Conservation (phyloP, 139 green algal species). For the Volvox reticuliferus region DNA sequence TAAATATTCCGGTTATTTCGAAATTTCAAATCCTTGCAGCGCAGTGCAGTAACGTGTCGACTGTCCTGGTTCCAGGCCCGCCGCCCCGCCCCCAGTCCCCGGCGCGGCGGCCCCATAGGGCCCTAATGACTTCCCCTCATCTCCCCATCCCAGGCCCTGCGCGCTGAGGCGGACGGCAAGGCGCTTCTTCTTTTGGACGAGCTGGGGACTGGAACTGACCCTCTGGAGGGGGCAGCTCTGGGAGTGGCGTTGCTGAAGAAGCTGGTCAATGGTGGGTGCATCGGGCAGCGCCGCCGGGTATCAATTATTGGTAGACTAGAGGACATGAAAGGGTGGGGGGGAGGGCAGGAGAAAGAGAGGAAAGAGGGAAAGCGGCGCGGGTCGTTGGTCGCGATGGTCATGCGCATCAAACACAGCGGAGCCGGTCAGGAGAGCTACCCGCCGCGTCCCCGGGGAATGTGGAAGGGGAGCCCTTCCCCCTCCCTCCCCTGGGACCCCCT, state of each 20-base stretch:
- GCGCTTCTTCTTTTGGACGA: conserved; percentile 97
- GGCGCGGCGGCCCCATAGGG: too few species aligned
- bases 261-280: conserved; percentile 52
- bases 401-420: too few species aligned
- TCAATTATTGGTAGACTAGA: background rate
- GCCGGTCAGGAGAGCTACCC: too few species aligned
- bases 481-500: background rate
- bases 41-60: too few species aligned
- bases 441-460: too few species aligned
- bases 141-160: conserved; percentile 61
- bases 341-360: too few species aligned
- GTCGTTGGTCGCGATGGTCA: too few species aligned
- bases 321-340: background rate
- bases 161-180: conserved; percentile 76
- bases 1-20: too few species aligned
- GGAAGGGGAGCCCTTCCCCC: background rate
- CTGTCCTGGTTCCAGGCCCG: too few species aligned
- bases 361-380: too few species aligned
- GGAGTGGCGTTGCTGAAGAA: conserved; percentile 83
- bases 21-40: too few species aligned
- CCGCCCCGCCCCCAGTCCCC: too few species aligned
- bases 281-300: background rate
- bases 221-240: conserved; percentile 91
- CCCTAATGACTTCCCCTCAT: background rate
- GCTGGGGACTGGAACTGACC: conserved; percentile 96